Conservation (phyloP, 164 flowering plant species). For the Liquidambar formosana region DNA sequence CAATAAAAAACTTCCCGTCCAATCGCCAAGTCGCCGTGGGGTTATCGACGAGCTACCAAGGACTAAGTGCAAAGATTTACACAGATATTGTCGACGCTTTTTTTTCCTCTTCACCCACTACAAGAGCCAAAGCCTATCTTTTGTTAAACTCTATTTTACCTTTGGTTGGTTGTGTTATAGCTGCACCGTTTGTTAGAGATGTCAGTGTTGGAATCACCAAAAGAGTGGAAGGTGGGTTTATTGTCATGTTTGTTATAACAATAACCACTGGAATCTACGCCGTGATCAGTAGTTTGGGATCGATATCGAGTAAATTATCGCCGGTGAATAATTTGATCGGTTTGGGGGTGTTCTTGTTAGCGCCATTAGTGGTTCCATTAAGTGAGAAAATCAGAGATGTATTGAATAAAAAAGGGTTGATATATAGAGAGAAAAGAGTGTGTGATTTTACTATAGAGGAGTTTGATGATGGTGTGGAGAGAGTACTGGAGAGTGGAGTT, state of each 20-base stretch:
- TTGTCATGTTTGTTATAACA: constrained; percentile 50
- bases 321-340: constrained; percentile 23
- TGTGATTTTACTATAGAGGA: constrained; percentile 19
- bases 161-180: constrained; percentile 31
- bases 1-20: constrained; percentile 56
- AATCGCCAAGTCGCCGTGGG: constrained; percentile 67
- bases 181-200: constrained; percentile 43
- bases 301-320: constrained; percentile 11
- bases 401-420: constrained; percentile 5
- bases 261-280: constrained; percentile 60
- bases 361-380: constrained; percentile 46
- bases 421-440: constrained; percentile 27
- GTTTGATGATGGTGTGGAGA: constrained; percentile 8
- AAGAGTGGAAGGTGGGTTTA: constrained; percentile 35
- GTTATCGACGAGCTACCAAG: constrained; percentile 68
- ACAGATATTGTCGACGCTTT: constrained; percentile 39
- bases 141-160: constrained; percentile 65
- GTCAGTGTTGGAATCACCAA: constrained; percentile 5
- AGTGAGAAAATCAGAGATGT: constrained; percentile 21
- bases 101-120: neutral
- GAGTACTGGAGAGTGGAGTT: constrained; percentile 9
- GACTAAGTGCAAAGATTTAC: constrained; percentile 72
- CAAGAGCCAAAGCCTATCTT: constrained; percentile 53
- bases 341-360: constrained; percentile 30
- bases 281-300: constrained; percentile 42